phyloP scores from a whole-genome alignment of 78 protist species.

The Creolimax fragrantissima region DNA sequence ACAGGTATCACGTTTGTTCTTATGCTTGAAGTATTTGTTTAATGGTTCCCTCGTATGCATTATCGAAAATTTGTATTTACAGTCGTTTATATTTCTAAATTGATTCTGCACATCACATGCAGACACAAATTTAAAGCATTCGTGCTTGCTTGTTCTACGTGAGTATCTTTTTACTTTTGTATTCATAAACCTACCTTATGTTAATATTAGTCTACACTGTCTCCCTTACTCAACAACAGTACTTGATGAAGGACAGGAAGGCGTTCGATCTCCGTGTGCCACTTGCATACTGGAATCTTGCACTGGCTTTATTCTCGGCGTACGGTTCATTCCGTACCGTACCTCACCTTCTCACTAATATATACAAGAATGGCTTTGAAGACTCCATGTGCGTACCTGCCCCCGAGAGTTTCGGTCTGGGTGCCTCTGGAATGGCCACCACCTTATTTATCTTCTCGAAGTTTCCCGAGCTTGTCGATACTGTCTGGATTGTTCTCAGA shows the following conservation, averaged over 20 bases:
- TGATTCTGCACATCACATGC: neutral
- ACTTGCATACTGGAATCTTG: neutral
- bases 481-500: constrained; percentile 16
- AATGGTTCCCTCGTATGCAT: neutral
- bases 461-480: constrained; percentile 40
- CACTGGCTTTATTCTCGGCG: constrained; percentile 4
- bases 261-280: neutral
- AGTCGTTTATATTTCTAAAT: neutral
- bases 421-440: constrained; percentile 10
- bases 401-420: neutral
- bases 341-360: constrained; percentile 6
- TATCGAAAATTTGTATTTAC: neutral
- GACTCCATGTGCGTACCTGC: neutral
- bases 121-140: neutral
- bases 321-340: constrained; percentile 18
- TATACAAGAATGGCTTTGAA: neutral
- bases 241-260: neutral
- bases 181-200: neutral
- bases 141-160: neutral
- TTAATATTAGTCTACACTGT: neutral
- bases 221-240: neutral
- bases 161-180: neutral
- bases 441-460: constrained; percentile 25
- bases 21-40: neutral
- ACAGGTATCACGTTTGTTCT: neutral